Evolutionary conservation across 768 basidiomycete genomes (phyloP).

Genomic region (Saitozyma sp.): DNA sequence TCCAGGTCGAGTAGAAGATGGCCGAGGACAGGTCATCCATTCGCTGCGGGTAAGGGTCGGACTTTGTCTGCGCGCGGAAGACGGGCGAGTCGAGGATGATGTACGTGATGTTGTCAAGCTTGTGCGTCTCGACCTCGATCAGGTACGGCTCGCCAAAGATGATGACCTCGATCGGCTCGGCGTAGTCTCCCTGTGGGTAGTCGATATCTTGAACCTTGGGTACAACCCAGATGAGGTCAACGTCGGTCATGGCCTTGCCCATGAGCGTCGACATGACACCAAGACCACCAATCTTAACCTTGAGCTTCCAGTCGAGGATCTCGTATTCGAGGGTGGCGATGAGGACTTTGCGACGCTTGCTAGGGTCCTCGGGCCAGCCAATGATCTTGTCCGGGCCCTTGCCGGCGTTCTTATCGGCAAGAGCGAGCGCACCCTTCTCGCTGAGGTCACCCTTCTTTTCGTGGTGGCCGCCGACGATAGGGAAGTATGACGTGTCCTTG

Average conservation of each 20-base stretch:
- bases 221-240: conserved; percentile 88
- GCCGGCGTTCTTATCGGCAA: conserved; percentile 70
- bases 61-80: conserved; percentile 93
- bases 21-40: conserved; percentile 97
- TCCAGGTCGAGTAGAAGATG: conserved; percentile 98
- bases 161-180: conserved; percentile 91
- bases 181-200: conserved; percentile 85
- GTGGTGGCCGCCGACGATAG: conserved; percentile 65
- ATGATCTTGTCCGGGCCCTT: conserved; percentile 70
- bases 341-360: conserved; percentile 85
- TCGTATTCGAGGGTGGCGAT: conserved; percentile 94
- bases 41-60: conserved; percentile 92
- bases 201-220: conserved; percentile 94
- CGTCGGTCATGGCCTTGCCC: conserved; percentile 98
- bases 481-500: conserved; percentile 71
- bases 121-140: conserved; percentile 91
- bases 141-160: conserved; percentile 95
- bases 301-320: conserved; percentile 94
- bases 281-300: conserved; percentile 95
- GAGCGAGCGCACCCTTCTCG: conserved; percentile 48
- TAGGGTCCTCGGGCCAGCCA: conserved; percentile 94
- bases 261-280: conserved; percentile 97
- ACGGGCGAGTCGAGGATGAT: conserved; percentile 92
- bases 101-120: conserved; percentile 91
- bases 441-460: conserved; percentile 63